These are phyloP conservation scores for Ascochyta rabiei DNA, from an alignment of 2,329 filamentous ascomycete genomes.

Conservation along the genomic window DNA sequence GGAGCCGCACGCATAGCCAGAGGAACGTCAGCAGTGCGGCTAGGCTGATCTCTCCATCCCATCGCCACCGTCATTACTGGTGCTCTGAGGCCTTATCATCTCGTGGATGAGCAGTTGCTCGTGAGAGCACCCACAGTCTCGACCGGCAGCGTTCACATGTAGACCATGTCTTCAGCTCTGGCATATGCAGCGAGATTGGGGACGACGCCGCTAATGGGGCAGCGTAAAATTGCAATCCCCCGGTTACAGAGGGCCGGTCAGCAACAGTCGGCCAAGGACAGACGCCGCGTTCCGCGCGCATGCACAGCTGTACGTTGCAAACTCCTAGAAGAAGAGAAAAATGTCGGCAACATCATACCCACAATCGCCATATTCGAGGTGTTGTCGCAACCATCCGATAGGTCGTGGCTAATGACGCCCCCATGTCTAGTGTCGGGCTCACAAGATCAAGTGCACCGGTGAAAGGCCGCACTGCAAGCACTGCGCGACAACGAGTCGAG, in stretches of 20 bases:
- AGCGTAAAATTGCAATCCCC: conserved; percentile 42
- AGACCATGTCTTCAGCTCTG: conserved; percentile 19
- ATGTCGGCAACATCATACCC: neutral
- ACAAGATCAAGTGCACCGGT: conserved; percentile 52
- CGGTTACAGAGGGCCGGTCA: conserved; percentile 31
- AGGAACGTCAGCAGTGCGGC: conserved; percentile 8
- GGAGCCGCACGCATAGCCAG: conserved; percentile 17
- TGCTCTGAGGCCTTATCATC: neutral
- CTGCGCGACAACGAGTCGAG: conserved; percentile 40
- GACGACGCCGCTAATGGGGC: conserved; percentile 11
- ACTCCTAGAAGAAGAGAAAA: neutral
- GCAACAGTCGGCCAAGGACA: conserved; percentile 25
- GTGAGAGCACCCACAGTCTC: conserved; percentile 1
- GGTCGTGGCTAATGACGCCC: conserved; percentile 19
- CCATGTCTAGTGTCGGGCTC: conserved; percentile 41
- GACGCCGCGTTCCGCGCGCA: conserved; percentile 35
- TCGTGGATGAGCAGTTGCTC: neutral
- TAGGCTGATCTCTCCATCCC: neutral
- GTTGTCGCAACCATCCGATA: conserved; percentile 2
- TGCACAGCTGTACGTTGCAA: conserved; percentile 35
- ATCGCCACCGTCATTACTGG: conserved; percentile 3
- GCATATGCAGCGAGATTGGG: conserved; percentile 13
- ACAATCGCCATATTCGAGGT: neutral
- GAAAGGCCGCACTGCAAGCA: conserved; percentile 46
- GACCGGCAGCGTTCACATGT: conserved; percentile 2